Evolutionary conservation across 345 rosid genomes (phyloP).

Genomic region (Heritiera fomes): DNA sequence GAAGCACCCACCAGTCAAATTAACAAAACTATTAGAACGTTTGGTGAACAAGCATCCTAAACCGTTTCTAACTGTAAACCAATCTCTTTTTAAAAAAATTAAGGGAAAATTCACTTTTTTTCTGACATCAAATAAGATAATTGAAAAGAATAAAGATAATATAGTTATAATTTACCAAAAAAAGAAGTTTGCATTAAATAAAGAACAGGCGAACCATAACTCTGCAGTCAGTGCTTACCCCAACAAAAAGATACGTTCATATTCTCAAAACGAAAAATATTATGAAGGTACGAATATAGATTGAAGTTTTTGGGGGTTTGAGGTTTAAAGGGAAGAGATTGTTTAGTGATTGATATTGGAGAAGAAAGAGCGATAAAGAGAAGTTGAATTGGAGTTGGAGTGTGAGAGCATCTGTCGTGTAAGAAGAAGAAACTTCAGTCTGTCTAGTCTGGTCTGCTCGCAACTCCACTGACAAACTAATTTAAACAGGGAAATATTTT

Average conservation of each 20-base stretch:
- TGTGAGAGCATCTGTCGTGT: background rate
- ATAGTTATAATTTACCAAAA: too few relatives aligned
- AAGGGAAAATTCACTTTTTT: conserved; percentile 14
- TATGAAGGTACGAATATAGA: too few relatives aligned
- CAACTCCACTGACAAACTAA: background rate
- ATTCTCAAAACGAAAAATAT: background rate
- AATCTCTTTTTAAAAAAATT: background rate
- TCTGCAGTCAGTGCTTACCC: background rate
- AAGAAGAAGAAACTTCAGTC: background rate
- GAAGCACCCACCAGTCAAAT: conserved; percentile 21
- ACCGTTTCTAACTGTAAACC: background rate
- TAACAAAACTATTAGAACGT: conserved; percentile 9
- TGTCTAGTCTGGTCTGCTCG: background rate
- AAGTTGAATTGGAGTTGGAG: background rate
- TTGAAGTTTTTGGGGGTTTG: background rate
- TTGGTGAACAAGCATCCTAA: conserved; percentile 12
- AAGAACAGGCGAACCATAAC: background rate
- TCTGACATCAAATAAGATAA: background rate
- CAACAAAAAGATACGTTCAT: background rate
- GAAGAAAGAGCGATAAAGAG: too few relatives aligned
- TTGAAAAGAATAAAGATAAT: background rate
- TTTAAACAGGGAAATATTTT: too few relatives aligned
- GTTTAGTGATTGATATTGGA: background rate
- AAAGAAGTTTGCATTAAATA: background rate
- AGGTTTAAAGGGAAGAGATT: background rate